Evolutionary conservation across 805 yeast species (phyloP), one percentile per base, ranked within the genome.

Genomic region (Kurtzmaniella cleridarum): DNA sequence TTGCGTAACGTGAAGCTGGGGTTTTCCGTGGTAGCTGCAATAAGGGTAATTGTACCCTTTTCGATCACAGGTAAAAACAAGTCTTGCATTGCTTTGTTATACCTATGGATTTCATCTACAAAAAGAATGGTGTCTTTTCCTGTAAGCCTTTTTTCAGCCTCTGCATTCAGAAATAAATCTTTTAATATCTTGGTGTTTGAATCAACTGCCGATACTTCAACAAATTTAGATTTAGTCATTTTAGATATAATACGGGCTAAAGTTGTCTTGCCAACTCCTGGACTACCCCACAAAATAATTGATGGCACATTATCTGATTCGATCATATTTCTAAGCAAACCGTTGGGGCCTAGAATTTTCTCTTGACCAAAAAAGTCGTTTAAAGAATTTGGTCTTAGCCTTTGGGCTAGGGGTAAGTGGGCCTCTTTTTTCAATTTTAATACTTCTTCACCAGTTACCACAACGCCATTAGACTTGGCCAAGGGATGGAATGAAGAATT

Each of bases 21-120:
- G 55, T 93, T 93, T 55, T 93, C 98, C 0, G 74, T 68, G 23
- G 74, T 68, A 6, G 74, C 74, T 0, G 73, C 74, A 15, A 68
- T 57, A 1, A 68, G 62, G 0, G 69, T 66, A 2, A 64, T 55
- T 1, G 49, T 35, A 0, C 74, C 74, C 29, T 59, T 60, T 39
- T 68, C 74, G 5, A 68, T 56, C 11, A 64, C 70, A 0, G 74
- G 74, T 6, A 68, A 51, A 14, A 68, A 53, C 20, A 66, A 41
- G 43, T 68, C 74, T 40, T 68, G 74, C 8, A 62, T 66, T 0
- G 69, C 68, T 35, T 66, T 65, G 45, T 68, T 67, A 49, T 64
- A 66, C 27, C 74, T 46, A 44, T 68, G 74, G 18, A 68, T 68
- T 47, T 68, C 74, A 50, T 68, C 74, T 28, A 68, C 45, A 38